phyloP scores from a whole-genome alignment of 2,329 filamentous ascomycete species.

The Neonectria punicea region DNA sequence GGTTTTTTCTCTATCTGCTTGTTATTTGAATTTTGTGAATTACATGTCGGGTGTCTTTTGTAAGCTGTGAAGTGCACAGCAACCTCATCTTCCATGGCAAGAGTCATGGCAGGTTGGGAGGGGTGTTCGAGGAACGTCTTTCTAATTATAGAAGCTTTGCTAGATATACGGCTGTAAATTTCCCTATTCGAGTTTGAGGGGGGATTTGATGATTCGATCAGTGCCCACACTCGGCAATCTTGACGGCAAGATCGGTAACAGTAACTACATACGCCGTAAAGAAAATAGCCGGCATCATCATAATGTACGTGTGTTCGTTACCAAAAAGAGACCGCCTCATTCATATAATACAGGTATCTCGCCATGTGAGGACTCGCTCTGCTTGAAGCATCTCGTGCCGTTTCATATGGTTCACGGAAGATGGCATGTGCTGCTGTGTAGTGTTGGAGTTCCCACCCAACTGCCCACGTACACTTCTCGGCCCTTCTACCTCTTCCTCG shows the following conservation, averaged over 20 bases:
- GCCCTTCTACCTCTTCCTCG: constrained; percentile 63
- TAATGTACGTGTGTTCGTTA: constrained; percentile 26
- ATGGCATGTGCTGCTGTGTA: constrained; percentile 15
- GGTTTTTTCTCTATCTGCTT: constrained; percentile 15
- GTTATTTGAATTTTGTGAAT: background rate
- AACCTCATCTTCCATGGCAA: background rate
- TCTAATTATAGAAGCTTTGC: background rate
- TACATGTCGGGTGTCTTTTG: background rate
- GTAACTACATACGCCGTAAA: background rate
- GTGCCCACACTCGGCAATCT: background rate
- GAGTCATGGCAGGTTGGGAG: background rate
- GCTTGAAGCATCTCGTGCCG: constrained; percentile 18
- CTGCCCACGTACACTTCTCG: constrained; percentile 12
- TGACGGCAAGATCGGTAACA: background rate
- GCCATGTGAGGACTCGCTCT: constrained; percentile 33
- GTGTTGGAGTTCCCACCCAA: constrained; percentile 26
- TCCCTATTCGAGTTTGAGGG: background rate
- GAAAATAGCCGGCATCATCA: constrained; percentile 19
- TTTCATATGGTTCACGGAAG: background rate
- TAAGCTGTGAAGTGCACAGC: background rate
- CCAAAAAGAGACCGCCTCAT: constrained; percentile 30
- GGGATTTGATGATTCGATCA: background rate
- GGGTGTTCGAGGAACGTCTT: background rate
- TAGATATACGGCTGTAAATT: background rate
- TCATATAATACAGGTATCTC: constrained; percentile 41